Evolutionary conservation across 371 early-diverging fungal species (phyloP).

Genomic region (Syncephalis plumigaleata): DNA sequence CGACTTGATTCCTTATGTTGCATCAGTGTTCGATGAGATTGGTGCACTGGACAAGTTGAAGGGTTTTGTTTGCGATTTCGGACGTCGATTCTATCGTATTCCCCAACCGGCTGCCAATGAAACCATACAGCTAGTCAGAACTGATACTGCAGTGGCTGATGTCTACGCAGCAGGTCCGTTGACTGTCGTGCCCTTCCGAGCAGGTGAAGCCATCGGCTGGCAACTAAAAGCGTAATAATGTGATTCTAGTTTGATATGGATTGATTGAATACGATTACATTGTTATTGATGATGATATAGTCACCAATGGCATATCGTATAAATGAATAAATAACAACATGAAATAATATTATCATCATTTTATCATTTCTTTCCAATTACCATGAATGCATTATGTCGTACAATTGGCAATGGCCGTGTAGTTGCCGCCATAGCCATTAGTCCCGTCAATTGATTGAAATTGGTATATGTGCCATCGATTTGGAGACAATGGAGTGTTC

Average conservation of each 20-base stretch:
- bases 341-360: too few species aligned
- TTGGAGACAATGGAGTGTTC: too few species aligned
- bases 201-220: conserved; percentile 56
- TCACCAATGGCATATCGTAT: too few species aligned
- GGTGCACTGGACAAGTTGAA: conserved; percentile 61
- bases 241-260: neutral
- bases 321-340: too few species aligned
- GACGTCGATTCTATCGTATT: conserved; percentile 66
- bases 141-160: conserved; percentile 28
- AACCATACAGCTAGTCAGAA: conserved; percentile 30
- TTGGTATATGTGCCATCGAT: too few species aligned
- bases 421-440: too few species aligned
- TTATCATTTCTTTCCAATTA: too few species aligned
- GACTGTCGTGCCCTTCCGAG: conserved; percentile 75
- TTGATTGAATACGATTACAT: too few species aligned
- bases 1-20: conserved; percentile 66
- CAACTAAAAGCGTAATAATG: conserved; percentile 17
- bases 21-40: conserved; percentile 72
- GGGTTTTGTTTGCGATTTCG: conserved; percentile 69
- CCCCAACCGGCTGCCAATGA: conserved; percentile 29
- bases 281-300: too few species aligned
- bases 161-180: conserved; percentile 24
- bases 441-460: too few species aligned
- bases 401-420: too few species aligned
- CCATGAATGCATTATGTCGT: too few species aligned